These are phyloP conservation scores for Skeletonema tropicum DNA, from an alignment of 108 stramenopile genomes.

Conservation along the genomic window DNA sequence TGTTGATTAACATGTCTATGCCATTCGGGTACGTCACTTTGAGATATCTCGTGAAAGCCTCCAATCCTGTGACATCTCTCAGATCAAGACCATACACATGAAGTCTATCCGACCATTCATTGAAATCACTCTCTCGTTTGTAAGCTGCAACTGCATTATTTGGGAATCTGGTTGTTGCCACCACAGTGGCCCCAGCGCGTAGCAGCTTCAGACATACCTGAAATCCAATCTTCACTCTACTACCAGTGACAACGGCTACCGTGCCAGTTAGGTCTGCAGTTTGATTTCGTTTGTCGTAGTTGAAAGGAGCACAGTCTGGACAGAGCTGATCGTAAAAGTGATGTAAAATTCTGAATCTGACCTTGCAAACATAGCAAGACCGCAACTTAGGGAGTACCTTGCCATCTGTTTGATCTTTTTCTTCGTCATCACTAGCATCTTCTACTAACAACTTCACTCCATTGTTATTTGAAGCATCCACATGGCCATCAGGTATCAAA, in stretches of 20 bases:
- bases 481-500: conserved; percentile 85
- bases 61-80: conserved; percentile 84
- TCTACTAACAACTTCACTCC: conserved; percentile 22
- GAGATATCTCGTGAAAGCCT: conserved; percentile 80
- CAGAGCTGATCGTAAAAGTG: conserved; percentile 92
- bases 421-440: conserved; percentile 7
- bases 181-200: conserved; percentile 72
- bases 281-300: conserved; percentile 83
- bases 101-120: conserved; percentile 58
- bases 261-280: conserved; percentile 57
- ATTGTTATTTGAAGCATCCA: conserved; percentile 39
- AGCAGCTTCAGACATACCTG: conserved; percentile 83
- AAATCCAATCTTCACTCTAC: conserved; percentile 91
- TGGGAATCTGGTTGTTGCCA: conserved; percentile 91
- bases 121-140: conserved; percentile 68
- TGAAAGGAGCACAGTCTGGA: conserved; percentile 81
- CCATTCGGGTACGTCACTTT: conserved; percentile 61
- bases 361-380: conserved; percentile 90
- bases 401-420: conserved; percentile 11
- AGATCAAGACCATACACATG: conserved; percentile 85
- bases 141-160: conserved; percentile 71
- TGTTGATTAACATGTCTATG: conserved; percentile 90
- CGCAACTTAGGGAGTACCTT: conserved; percentile 71
- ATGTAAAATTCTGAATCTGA: conserved; percentile 79
- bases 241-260: conserved; percentile 86